Evolutionary conservation across 2,329 filamentous ascomycete genomes (phyloP), one percentile per base, ranked within the genome.

Genomic region (Trichoderma cornu-damae): DNA sequence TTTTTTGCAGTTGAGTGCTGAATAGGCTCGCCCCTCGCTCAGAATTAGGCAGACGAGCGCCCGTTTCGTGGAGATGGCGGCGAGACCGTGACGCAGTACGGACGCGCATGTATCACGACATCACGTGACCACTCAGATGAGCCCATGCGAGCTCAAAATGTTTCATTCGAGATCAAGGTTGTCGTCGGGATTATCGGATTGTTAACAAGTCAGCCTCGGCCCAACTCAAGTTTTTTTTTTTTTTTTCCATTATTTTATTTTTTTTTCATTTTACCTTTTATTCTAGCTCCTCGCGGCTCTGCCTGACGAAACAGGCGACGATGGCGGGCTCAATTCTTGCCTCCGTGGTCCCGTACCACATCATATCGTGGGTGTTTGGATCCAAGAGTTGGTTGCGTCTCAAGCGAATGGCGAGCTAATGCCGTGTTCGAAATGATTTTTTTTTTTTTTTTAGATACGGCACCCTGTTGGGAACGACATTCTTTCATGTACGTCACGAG

Each of bases 401-500:
- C 18, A n/a, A 14, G 40, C 26, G 7, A 22, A 24, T 34, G 16
- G 26, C 37, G 51, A 22, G 22, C 42, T 55, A 26, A 55, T 47
- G 42, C 16, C 42, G 30, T 42, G 49, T 28, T 57, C 18, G 24
- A 35, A n/a, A 35, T 24, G 46, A 51, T 9, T 14, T n/a, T n/a
- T n/a, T n/a, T n/a, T n/a, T n/a, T n/a, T n/a, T n/a, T n/a, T n/a
- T 46, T 64, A 94, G 90, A 69, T 96, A 95, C 74, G 91, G 90
- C 63, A 91, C 90, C 18, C 82, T 97, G 49, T 78, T 97, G 12
- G 94, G 94, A 62, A 87, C 87, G 26, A 88, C 90, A 37, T 80
- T 96, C 71, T 97, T 91, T 74, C 90, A 97, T 71, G 86, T 88
- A 49, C 42, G 7, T 43, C 14, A 11, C n/a, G 4, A 38, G 34